Percentiles rank a stretch among this genome's conserved stretches.
These are phyloP conservation scores for Lecanosticta acicola DNA, from an alignment of 2,329 filamentous ascomycete species.

Conservation along the genomic window DNA sequence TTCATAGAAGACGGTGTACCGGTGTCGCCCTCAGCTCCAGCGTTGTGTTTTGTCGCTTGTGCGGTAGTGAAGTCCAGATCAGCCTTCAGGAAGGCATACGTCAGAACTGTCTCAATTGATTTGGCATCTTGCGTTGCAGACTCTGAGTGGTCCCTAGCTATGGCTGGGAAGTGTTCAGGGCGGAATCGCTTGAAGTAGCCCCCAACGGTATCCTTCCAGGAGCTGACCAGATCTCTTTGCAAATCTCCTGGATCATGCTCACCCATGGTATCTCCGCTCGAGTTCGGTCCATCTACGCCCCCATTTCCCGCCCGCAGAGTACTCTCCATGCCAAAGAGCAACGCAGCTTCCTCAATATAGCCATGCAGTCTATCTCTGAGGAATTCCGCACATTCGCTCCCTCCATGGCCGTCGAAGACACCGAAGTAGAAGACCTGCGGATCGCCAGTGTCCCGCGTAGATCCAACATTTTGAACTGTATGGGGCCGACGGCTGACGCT, in stretches of 20 bases:
- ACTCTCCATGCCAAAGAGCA: constrained; percentile 70
- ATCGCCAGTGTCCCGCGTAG: constrained; percentile 75
- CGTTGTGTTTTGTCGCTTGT: constrained; percentile 67
- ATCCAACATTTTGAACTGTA: constrained; percentile 39
- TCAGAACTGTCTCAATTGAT: constrained; percentile 70
- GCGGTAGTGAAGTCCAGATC: constrained; percentile 92
- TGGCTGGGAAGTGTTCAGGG: constrained; percentile 60
- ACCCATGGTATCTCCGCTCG: constrained; percentile 44
- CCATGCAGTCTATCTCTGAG: constrained; percentile 76
- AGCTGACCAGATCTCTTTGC: constrained; percentile 63
- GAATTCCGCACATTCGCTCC: constrained; percentile 80
- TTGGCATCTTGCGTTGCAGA: constrained; percentile 37
- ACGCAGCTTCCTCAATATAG: constrained; percentile 79
- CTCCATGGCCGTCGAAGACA: constrained; percentile 94
- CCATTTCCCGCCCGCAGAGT: constrained; percentile 52
- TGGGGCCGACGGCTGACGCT: constrained; percentile 44
- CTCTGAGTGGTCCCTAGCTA: constrained; percentile 10
- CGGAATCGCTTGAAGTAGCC: constrained; percentile 92
- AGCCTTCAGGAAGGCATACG: constrained; percentile 87
- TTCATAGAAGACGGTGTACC: constrained; percentile 40
- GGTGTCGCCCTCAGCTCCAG: constrained; percentile 9
- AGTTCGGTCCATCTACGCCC: constrained; percentile 34
- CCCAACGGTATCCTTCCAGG: constrained; percentile 79
- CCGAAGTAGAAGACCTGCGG: constrained; percentile 97
- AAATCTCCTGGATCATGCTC: constrained; percentile 60